Evolutionary conservation across 2,329 filamentous ascomycete species (phyloP), one percentile per base, ranked within the genome.

Genomic region (Verticillium longisporum): DNA sequence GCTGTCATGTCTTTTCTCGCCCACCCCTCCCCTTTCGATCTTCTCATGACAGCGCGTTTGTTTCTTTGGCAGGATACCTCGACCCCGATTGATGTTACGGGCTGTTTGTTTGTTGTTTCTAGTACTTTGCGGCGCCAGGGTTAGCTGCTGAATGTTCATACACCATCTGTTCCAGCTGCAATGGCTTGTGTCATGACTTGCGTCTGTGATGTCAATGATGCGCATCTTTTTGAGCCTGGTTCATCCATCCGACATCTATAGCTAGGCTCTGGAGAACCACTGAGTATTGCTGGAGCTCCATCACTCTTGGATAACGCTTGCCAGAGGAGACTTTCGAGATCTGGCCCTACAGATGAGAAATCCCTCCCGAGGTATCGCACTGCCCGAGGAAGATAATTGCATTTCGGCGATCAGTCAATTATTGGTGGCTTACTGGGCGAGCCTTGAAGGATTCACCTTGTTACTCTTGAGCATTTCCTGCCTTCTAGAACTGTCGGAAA

Each of bases 1-100:
- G n/a, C 45, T 50, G 18, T 50, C 1, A n/a, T 50, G 18, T 18
- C 21, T 26, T 26, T 26, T 26, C 4, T 26, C 26, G 26, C 26
- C 26, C 4, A 26, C 3, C 26, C 55, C 55, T 26, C 32, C 55
- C 34, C 55, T 56, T 10, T 14, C 31, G n/a, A 50, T 50, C n/a
- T 26, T 26, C 26, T 56, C 14, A 56, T 15, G 31, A 34, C 14
- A 6, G 1, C 26, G 55, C 33, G 15, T 34, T 5, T 55, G 32
- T 56, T 56, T 56, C 55, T 56, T 56, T 33, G 55, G 55, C 55
- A 56, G 55, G 55, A 56, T 56, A 56, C 55, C 55, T 50, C 45
- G n/a, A 50, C 45, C 45, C 14, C 45, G 45, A 50, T 21, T 26
- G n/a, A 50, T 50, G n/a, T 50, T 18, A 18, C n/a, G 45, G 41